Conservation (phyloP, 176 grass and related monocot genomes). For the Phoenix roebelenii region DNA sequence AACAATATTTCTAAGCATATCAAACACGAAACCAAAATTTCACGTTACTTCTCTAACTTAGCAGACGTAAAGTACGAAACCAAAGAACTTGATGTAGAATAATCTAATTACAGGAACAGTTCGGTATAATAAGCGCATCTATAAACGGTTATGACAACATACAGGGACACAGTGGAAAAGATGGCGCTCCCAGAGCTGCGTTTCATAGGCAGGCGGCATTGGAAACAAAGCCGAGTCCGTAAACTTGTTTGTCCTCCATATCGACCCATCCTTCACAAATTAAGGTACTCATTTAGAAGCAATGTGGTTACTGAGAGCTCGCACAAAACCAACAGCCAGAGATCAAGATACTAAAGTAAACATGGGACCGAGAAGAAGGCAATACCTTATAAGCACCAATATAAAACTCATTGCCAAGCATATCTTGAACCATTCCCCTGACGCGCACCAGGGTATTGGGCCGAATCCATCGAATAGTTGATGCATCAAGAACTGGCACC, state of each 20-base stretch:
- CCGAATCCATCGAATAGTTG: conserved; percentile 49
- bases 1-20: too few relatives aligned
- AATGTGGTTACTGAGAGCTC: background rate
- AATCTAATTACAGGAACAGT: too few relatives aligned
- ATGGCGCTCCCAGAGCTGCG: conserved; percentile 79
- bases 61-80: too few relatives aligned
- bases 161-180: conserved; percentile 83
- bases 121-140: background rate
- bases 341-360: background rate
- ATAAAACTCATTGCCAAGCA: conserved; percentile 85
- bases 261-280: conserved; percentile 49
- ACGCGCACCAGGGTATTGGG: conserved; percentile 87
- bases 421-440: conserved; percentile 91
- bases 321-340: conserved; percentile 2
- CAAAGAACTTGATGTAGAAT: too few relatives aligned
- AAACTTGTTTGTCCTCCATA: conserved; percentile 92
- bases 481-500: conserved; percentile 70
- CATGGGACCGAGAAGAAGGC: background rate
- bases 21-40: too few relatives aligned
- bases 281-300: background rate
- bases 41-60: too few relatives aligned
- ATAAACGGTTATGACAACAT: conserved; percentile 13
- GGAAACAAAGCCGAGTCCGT: conserved; percentile 51
- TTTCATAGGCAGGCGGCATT: conserved; percentile 47
- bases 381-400: conserved; percentile 80